Evolutionary conservation across 108 stramenopile genomes (phyloP), one percentile per base, ranked within the genome.

Genomic region (Cylindrotheca fusiformis): DNA sequence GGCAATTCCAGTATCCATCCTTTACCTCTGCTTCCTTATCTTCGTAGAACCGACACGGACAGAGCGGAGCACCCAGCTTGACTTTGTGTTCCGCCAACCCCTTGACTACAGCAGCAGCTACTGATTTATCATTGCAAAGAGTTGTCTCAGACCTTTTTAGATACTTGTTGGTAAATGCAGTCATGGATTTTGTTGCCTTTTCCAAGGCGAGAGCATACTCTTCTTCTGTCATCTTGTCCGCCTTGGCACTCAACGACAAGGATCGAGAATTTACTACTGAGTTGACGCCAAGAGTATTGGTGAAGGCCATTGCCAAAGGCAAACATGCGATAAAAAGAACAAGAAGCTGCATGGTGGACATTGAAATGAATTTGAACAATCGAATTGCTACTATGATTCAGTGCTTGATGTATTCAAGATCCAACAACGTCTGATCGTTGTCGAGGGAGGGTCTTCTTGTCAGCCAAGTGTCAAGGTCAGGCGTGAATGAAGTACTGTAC

Each of bases 41-140:
- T 29, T 94, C 92, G 55, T 96, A 96, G 73, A 89, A 90, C 48
- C 95, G 76, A 54, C 95, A 96, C 0, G 95, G 95, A 36, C 95
- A 96, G 20, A 96, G 67, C 0, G 95, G 95, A 4, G 90, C 79
- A 2, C 95, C 95, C 21, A 96, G 65, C 14, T 68, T 64, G 5
- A 90, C 82, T 67, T 96, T 96, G 70, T 96, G 92, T 55, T 94
- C 87, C 8, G 95, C 95, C 32, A 96, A 54, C 5, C 95, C 95
- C 59, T 90, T 88, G 32, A 95, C 93, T 1, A 95, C 93, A 23
- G 90, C 85, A 3, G 89, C 78, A 1, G 93, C 83, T 22, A 94
- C 75, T 14, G 85, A 83, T 46, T 72, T 74, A 30, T 94, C 89
- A 2, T 73, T 53, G 58, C 86, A 93, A 32, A 88, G 67, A 21